Conservation (phyloP, 805 yeast genomes). For the Saturnispora besseyi region DNA sequence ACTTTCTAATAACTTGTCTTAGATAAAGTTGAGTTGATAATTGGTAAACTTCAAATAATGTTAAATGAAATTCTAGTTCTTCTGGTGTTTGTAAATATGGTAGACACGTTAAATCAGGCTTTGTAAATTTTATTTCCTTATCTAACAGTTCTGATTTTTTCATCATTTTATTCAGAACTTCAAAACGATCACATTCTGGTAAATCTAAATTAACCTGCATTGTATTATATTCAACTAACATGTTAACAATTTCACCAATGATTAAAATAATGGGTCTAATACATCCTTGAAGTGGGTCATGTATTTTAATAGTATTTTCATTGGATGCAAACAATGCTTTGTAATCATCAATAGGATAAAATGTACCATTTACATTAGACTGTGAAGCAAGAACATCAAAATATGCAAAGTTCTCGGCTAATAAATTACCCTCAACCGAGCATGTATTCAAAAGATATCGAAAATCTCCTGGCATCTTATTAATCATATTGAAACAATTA, state of each 20-base stretch:
- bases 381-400: slow-evolving; percentile 33
- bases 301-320: slow-evolving; percentile 12
- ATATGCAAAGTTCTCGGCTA: slow-evolving; percentile 32
- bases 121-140: slow-evolving; percentile 12
- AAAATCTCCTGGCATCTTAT: slow-evolving; percentile 23
- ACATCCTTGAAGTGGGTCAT: slow-evolving; percentile 37
- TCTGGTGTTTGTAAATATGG: slow-evolving; percentile 15
- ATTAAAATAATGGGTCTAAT: slow-evolving; percentile 29
- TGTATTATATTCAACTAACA: slow-evolving; percentile 19
- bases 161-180: slow-evolving; percentile 14
- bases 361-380: slow-evolving; percentile 31
- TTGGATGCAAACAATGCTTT: slow-evolving; percentile 21
- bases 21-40: slow-evolving; percentile 22
- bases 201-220: slow-evolving; percentile 15
- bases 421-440: slow-evolving; percentile 27
- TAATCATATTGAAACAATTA: slow-evolving; percentile 20
- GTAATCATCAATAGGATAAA: slow-evolving; percentile 28
- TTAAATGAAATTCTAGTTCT: slow-evolving; percentile 25
- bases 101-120: slow-evolving; percentile 17
- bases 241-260: slow-evolving; percentile 32
- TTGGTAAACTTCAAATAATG: slow-evolving; percentile 30
- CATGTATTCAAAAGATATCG: slow-evolving; percentile 22
- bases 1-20: slow-evolving; percentile 18
- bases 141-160: slow-evolving; percentile 14
- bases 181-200: slow-evolving; percentile 19